Evolutionary conservation across 164 flowering plant species (phyloP).

Genomic region (grape (Vitis vinifera)): ASM3070453v1 NC_081813.1:4589501-4590000

Average conservation of each 20-base stretch:
- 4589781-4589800: background rate
- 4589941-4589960: no score
- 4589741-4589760: no score
- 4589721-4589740: no score
- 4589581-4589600: slow-evolving; percentile 18
- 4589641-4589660: slow-evolving; percentile 3
- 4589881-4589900: background rate
- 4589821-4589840: background rate
- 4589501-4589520: slow-evolving; percentile 1
- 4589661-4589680: background rate
- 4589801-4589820: background rate
- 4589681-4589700: background rate
- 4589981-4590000: no score
- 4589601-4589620: slow-evolving; percentile 14
- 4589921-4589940: no score
- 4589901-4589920: background rate
- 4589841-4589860: background rate
- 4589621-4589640: background rate
- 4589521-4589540: slow-evolving; percentile 12
- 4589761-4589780: no score
- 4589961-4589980: no score
- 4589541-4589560: slow-evolving; percentile 4
- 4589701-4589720: no score
- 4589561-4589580: background rate
- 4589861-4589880: background rate